These are phyloP conservation scores for Vitis labrusca DNA, from an alignment of 164 flowering plant species.

Conservation along the genomic window DNA sequence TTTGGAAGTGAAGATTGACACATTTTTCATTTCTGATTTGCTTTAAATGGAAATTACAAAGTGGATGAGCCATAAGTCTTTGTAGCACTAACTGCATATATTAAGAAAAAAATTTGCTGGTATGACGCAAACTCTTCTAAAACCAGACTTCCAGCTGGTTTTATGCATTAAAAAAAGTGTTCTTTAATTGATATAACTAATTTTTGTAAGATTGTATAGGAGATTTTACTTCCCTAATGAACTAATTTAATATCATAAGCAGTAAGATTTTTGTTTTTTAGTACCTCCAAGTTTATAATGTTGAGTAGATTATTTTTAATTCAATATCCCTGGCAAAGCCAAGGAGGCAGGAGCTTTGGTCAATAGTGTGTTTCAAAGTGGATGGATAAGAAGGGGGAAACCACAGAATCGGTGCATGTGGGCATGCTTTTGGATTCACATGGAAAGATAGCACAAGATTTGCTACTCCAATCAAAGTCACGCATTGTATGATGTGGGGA, in stretches of 20 bases:
- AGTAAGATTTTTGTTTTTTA: too few relatives aligned
- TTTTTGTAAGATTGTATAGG: too few relatives aligned
- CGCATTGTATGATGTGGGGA: constrained; percentile 1
- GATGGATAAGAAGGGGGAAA: constrained; percentile 3
- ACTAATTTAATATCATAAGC: too few relatives aligned
- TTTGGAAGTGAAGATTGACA: not conserved
- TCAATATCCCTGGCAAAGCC: too few relatives aligned
- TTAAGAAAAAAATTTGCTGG: too few relatives aligned
- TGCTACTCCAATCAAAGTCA: constrained; percentile 15
- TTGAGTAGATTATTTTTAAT: too few relatives aligned
- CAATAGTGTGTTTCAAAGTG: constrained; percentile 9
- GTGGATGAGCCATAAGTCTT: not conserved
- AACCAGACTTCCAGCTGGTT: too few relatives aligned
- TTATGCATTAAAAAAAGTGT: too few relatives aligned
- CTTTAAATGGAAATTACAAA: not conserved
- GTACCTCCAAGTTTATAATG: too few relatives aligned
- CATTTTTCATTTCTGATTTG: not conserved
- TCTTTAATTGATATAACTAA: not conserved
- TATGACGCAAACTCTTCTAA: too few relatives aligned
- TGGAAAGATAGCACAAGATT: constrained; percentile 36
- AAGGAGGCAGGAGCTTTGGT: not conserved
- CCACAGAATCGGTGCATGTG: constrained; percentile 35
- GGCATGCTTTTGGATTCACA: constrained; percentile 28
- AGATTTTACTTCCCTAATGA: too few relatives aligned
- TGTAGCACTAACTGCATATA: too few relatives aligned